Conservation (phyloP, 495 filamentous ascomycete genomes). For the Echria macrotheca region DNA sequence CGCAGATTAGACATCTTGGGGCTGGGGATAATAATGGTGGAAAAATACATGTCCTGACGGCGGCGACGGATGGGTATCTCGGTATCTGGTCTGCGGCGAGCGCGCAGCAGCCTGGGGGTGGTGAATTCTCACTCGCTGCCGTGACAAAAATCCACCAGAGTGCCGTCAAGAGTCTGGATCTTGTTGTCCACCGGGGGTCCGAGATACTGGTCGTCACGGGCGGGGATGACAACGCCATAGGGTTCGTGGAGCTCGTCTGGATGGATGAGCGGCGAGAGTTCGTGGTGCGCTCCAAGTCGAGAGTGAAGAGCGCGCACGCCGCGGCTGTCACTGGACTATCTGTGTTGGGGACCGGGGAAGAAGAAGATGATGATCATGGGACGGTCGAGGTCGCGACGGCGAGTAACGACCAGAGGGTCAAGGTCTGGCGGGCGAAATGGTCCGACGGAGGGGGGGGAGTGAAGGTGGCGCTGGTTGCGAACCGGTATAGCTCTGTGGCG, state of each 20-base stretch:
- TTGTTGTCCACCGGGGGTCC: conserved; percentile 15
- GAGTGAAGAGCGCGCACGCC: conserved; percentile 71
- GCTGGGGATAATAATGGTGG: conserved; percentile 17
- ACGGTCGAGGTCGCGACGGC: conserved; percentile 47
- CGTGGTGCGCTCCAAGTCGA: conserved; percentile 36
- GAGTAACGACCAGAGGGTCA: conserved; percentile 78
- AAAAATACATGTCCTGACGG: conserved; percentile 48
- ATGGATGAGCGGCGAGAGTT: conserved; percentile 1
- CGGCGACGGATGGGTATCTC: conserved; percentile 42
- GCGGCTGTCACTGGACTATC: conserved; percentile 68
- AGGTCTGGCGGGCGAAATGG: conserved; percentile 55
- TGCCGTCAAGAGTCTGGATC: conserved; percentile 58
- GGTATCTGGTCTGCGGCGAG: conserved; percentile 28
- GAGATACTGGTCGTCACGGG: conserved; percentile 59
- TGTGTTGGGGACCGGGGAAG: conserved; percentile 30
- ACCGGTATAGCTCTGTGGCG: conserved; percentile 59
- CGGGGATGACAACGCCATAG: conserved; percentile 78
- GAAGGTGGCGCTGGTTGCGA: conserved; percentile 40
- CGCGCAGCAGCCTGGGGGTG: background rate
- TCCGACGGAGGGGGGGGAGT: conserved; percentile 12
- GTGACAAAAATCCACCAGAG: conserved; percentile 62
- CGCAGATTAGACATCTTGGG: conserved; percentile 54
- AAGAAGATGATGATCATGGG: background rate
- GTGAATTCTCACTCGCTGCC: conserved; percentile 10
- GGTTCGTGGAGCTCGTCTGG: conserved; percentile 45